Evolutionary conservation across 192 early-diverging fungal species (phyloP).

Genomic region (Geranomyces michiganensis): DNA sequence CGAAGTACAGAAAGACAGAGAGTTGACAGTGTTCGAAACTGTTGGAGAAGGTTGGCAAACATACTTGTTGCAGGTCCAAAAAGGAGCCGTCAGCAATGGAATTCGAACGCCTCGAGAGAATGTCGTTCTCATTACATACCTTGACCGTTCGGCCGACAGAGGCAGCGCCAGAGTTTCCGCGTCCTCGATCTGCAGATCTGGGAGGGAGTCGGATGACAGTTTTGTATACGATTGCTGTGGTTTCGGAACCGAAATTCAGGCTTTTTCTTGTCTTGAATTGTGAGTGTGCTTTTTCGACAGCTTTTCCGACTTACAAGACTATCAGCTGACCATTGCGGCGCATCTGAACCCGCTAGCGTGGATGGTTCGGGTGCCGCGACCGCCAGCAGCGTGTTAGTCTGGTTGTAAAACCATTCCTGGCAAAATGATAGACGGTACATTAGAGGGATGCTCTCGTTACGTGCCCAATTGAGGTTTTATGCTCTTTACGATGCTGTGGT

Average conservation of each 20-base stretch:
- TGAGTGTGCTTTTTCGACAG: background rate
- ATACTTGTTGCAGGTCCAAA: background rate
- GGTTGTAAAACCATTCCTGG: constrained; percentile 68
- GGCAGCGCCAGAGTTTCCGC: constrained; percentile 18
- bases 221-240: constrained; percentile 11
- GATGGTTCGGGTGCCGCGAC: background rate
- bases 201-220: constrained; percentile 17
- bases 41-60: constrained; percentile 49
- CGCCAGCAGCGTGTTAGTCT: constrained; percentile 31
- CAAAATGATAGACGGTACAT: too few species aligned
- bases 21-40: constrained; percentile 75
- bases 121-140: constrained; percentile 10
- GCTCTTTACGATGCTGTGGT: constrained; percentile 79
- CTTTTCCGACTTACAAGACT: constrained; percentile 1
- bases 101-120: too few species aligned
- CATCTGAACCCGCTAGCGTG: background rate
- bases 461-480: constrained; percentile 1
- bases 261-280: too few species aligned
- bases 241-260: background rate
- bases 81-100: too few species aligned
- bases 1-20: constrained; percentile 80
- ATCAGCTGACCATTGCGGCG: background rate
- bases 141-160: constrained; percentile 16
- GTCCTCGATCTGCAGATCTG: constrained; percentile 19
- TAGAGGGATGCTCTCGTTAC: background rate